A percentile compares a stretch with the other conserved stretches of the same genome.
These are phyloP conservation scores for Funneliformis caledonium DNA, from an alignment of 371 early-diverging fungal species.

Conservation along the genomic window DNA sequence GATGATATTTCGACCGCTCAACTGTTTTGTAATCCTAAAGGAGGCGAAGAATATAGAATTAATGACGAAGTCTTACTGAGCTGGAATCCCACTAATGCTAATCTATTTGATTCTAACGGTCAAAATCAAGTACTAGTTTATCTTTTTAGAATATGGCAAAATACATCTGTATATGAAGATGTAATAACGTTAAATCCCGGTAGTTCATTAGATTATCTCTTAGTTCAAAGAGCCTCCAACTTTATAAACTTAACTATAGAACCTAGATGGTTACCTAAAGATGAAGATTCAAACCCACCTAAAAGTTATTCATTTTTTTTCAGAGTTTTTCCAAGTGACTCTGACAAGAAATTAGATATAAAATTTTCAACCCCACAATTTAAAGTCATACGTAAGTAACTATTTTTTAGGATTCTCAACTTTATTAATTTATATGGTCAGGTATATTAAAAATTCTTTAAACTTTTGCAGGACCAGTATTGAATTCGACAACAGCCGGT, in stretches of 20 bases:
- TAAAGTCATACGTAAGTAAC: too few relatives aligned
- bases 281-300: neutral
- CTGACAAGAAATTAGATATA: neutral
- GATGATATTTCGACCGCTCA: neutral
- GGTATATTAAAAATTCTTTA: too few relatives aligned
- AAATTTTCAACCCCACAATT: too few relatives aligned
- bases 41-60: neutral
- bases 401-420: too few relatives aligned
- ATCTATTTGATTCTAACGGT: neutral
- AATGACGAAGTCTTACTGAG: neutral
- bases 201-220: neutral
- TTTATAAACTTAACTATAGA: neutral
- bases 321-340: neutral
- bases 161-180: neutral
- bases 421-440: too few relatives aligned
- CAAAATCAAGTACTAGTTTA: neutral
- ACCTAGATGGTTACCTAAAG: neutral
- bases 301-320: neutral
- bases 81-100: neutral
- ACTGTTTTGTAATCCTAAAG: neutral
- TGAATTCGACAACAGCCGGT: too few relatives aligned
- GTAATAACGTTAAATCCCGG: neutral
- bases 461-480: too few relatives aligned
- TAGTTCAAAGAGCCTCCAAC: neutral
- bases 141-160: neutral